phyloP scores from a whole-genome alignment of 768 basidiomycete species.

The Amanita pseudoporphyria region DNA sequence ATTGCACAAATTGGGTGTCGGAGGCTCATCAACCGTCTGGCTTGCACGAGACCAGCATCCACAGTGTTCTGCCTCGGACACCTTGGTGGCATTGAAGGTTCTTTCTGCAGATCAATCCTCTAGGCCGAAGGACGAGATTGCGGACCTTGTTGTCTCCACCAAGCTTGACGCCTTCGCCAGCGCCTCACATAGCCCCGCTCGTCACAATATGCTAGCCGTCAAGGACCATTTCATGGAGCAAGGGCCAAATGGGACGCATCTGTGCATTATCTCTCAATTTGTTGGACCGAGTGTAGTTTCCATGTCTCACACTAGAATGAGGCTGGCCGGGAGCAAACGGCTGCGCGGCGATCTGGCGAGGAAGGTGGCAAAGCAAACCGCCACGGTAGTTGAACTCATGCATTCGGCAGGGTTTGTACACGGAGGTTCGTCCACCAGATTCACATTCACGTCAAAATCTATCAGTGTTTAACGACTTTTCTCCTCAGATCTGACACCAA shows the following conservation, averaged over 20 bases:
- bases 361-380: neutral
- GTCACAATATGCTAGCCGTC: slow-evolving; percentile 16
- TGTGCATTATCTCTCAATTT: slow-evolving; percentile 65
- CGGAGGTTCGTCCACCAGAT: neutral
- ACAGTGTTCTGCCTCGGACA: slow-evolving; percentile 18
- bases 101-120: neutral
- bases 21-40: slow-evolving; percentile 32
- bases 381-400: neutral
- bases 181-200: slow-evolving; percentile 51
- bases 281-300: slow-evolving; percentile 53
- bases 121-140: neutral
- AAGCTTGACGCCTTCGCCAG: slow-evolving; percentile 14
- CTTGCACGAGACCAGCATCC: slow-evolving; percentile 22
- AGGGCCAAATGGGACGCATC: slow-evolving; percentile 68
- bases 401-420: slow-evolving; percentile 4
- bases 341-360: neutral
- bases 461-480: too few species aligned
- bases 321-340: neutral
- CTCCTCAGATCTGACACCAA: neutral
- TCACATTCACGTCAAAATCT: too few species aligned
- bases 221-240: slow-evolving; percentile 72
- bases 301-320: slow-evolving; percentile 45
- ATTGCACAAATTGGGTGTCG: slow-evolving; percentile 40
- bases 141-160: neutral
- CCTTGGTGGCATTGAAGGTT: neutral